phyloP scores from a whole-genome alignment of 148 eudicot genomes.

The Amaranthus palmeri region DNA sequence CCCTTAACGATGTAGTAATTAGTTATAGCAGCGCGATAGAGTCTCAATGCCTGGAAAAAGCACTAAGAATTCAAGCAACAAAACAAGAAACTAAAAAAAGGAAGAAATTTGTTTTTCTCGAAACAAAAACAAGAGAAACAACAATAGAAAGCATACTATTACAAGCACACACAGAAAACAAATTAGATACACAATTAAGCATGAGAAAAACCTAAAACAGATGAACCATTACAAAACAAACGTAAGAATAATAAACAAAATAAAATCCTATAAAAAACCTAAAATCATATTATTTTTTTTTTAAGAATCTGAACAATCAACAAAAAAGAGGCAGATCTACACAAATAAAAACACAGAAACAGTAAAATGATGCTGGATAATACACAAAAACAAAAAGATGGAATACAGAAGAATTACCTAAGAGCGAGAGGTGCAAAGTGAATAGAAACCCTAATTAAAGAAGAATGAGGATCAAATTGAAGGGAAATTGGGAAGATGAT shows the following conservation, averaged over 20 bases:
- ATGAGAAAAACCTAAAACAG: background rate
- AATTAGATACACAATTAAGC: background rate
- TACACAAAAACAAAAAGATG: background rate
- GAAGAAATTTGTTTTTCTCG: background rate
- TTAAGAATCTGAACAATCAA: constrained; percentile 6
- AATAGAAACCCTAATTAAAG: background rate
- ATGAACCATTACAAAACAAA: background rate
- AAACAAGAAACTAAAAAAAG: no score
- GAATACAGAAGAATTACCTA: no score
- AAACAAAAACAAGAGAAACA: background rate
- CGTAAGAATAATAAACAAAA: background rate
- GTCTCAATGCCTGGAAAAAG: background rate
- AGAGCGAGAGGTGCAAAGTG: background rate
- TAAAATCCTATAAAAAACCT: background rate
- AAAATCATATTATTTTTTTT: no score
- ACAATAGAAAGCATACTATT: no score
- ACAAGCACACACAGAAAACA: no score
- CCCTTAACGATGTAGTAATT: background rate
- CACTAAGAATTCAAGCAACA: no score
- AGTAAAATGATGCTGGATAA: background rate
- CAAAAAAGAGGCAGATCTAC: constrained; percentile 1
- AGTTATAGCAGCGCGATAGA: background rate
- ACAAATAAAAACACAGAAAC: background rate
- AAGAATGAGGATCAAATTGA: background rate
- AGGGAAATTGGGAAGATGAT: background rate